Percentiles rank a stretch among this genome's conserved stretches.
Evolutionary conservation across 129 eudicot genomes (phyloP).

Genomic region (Centella asiatica): DNA sequence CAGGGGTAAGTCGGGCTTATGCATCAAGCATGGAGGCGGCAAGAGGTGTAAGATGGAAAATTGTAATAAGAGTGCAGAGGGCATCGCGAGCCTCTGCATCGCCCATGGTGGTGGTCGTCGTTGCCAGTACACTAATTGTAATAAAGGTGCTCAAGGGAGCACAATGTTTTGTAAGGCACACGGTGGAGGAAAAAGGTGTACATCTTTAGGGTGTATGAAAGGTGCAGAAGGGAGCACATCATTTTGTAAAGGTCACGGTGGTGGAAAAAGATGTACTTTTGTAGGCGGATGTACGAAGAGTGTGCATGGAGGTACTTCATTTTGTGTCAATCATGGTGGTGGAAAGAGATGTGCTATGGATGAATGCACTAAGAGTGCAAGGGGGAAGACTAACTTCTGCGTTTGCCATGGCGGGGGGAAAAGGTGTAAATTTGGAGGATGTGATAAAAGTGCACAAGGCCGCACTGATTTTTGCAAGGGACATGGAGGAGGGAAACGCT

Average conservation of each 20-base stretch:
- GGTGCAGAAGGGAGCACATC: constrained; percentile 94
- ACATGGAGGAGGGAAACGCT: constrained; percentile 84
- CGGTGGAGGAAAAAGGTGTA: constrained; percentile 88
- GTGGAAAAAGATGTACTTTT: constrained; percentile 76
- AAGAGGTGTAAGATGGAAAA: constrained; percentile 64
- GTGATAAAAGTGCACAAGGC: constrained; percentile 90
- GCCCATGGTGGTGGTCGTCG: constrained; percentile 88
- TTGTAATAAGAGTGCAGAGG: constrained; percentile 80
- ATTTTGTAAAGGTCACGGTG: constrained; percentile 94
- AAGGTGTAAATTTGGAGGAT: constrained; percentile 64
- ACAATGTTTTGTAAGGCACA: constrained; percentile 84
- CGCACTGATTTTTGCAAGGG: constrained; percentile 88
- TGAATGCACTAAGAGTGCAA: constrained; percentile 78
- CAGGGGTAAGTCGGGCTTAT: constrained; percentile 76
- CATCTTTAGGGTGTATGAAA: constrained; percentile 57
- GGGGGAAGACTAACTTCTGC: constrained; percentile 72
- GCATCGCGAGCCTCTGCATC: constrained; percentile 58
- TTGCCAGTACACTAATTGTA: constrained; percentile 50
- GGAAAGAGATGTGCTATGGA: constrained; percentile 71
- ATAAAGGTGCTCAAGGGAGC: constrained; percentile 95
- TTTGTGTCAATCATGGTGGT: constrained; percentile 83
- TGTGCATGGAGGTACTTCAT: constrained; percentile 79
- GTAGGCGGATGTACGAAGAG: constrained; percentile 81
- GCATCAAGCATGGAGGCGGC: constrained; percentile 92
- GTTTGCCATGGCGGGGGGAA: constrained; percentile 97